Percentiles rank a stretch among this genome's conserved stretches.
phyloP scores from a whole-genome alignment of 2,329 filamentous ascomycete genomes.

The Trichoderma guizhouense region DNA sequence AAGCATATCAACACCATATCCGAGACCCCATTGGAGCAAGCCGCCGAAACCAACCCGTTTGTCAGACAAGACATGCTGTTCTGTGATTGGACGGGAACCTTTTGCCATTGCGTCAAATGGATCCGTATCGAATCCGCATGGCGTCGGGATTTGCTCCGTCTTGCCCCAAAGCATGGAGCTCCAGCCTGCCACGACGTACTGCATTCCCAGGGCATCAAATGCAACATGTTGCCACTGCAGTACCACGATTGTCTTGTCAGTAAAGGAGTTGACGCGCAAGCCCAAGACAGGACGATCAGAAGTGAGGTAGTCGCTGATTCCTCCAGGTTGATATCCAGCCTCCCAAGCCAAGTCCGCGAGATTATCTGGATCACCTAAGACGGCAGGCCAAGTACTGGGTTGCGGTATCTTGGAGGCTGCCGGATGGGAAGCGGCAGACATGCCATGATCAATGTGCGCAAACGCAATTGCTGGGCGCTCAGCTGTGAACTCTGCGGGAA shows the following conservation, averaged over 20 bases:
- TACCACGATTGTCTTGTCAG: neutral
- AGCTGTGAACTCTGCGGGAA: neutral
- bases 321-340: neutral
- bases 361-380: neutral
- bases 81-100: neutral
- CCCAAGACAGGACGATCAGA: neutral
- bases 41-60: neutral
- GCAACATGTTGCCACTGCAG: neutral
- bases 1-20: neutral
- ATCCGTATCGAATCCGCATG: neutral
- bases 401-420: neutral
- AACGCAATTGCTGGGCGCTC: neutral
- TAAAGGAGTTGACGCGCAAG: neutral
- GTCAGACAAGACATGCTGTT: neutral
- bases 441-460: neutral
- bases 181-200: neutral
- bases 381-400: neutral
- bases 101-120: neutral
- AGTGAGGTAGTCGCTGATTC: neutral
- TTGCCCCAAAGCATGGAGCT: neutral
- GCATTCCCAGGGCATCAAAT: neutral
- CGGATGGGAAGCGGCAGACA: neutral
- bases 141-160: neutral
- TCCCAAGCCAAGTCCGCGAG: neutral
- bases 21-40: neutral